Evolutionary conservation across 2,329 filamentous ascomycete genomes (phyloP), one percentile per base, ranked within the genome.

Genomic region (Metarhizium guizhouense): DNA sequence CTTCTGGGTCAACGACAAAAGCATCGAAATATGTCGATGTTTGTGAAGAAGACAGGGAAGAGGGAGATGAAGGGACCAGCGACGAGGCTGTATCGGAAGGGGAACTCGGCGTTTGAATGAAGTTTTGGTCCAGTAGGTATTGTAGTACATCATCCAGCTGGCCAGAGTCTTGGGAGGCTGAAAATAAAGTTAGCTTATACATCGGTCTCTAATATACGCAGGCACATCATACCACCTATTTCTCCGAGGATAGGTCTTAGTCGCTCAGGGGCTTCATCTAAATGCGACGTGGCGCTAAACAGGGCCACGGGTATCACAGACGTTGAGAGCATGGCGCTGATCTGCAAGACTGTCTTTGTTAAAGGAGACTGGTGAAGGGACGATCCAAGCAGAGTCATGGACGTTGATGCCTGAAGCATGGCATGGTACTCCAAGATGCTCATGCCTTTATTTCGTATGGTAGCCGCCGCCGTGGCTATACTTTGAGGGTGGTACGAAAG

Each of bases 321-420:
- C 2, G 53, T 52, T 1, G 63, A 62, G n/a, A 65, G 57, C 63
- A 65, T 63, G 10, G 62, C 56, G 52, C 63, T 65, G 47, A 64
- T 59, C n/a, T 60, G 58, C 32, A 65, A 51, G 16, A 65, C 55
- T 8, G 58, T 60, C 42, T 58, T 57, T 8, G 62, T 62, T 4
- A 63, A 54, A 3, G 63, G 62, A 7, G 61, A 65, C 42, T 64
- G 62, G 43, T 64, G 57, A 32, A 65, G 59, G 4, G 60, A 60
- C 8, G 64, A 62, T 2, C 63, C 60, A 11, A 60, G 47, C 14
- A 61, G 18, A 5, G 51, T 56, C 34, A 62, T 54, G 4, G 57
- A 53, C 34, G 57, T 43, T 18, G 54, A 57, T 2, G 54, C 40
- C 6, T 58, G 57, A 40, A 60, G 48, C 45, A 53, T 56, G 14